A percentile compares a stretch with the other conserved stretches of the same genome.
Conservation (phyloP, 108 stramenopile species). For the Pseudonitzschia pungens region DNA sequence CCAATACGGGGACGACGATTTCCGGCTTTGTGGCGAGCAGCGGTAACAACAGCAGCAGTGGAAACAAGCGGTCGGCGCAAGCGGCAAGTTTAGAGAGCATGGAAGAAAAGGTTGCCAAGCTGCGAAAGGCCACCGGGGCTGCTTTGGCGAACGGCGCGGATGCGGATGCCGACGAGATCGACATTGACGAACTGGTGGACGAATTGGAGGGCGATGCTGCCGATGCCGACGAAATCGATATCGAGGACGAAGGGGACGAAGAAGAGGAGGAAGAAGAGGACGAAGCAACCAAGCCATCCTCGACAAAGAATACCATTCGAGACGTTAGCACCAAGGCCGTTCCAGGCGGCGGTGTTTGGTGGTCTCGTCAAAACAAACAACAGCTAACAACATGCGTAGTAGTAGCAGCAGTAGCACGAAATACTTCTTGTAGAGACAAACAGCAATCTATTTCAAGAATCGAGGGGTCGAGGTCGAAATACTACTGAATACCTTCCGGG, state of each 20-base stretch:
- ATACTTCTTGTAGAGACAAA: not conserved
- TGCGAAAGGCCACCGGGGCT: conserved; percentile 68
- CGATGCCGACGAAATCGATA: conserved; percentile 40
- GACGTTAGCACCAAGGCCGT: conserved; percentile 61
- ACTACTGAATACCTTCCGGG: too few species aligned
- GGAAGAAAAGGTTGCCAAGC: conserved; percentile 83
- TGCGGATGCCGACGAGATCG: conserved; percentile 76
- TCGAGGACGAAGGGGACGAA: conserved; percentile 43
- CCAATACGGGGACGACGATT: conserved; percentile 25
- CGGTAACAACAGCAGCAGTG: conserved; percentile 14
- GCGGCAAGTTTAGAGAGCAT: conserved; percentile 78
- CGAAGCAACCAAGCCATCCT: not conserved
- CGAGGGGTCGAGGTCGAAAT: too few species aligned
- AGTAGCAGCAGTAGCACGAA: too few species aligned
- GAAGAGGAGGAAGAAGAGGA: conserved; percentile 32
- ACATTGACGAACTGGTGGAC: conserved; percentile 55
- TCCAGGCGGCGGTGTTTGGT: conserved; percentile 78
- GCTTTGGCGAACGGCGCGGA: conserved; percentile 20
- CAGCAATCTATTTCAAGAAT: too few species aligned
- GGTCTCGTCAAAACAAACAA: conserved; percentile 56
- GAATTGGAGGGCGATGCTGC: conserved; percentile 44
- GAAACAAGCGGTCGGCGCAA: conserved; percentile 67
- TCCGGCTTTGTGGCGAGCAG: conserved; percentile 53
- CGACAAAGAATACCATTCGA: not conserved
- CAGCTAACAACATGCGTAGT: not conserved